Percentiles rank a stretch among this genome's conserved stretches.
Evolutionary conservation across 1,284 basidiomycete genomes (phyloP).

Genomic region (Marasmius tenuissimus): DNA sequence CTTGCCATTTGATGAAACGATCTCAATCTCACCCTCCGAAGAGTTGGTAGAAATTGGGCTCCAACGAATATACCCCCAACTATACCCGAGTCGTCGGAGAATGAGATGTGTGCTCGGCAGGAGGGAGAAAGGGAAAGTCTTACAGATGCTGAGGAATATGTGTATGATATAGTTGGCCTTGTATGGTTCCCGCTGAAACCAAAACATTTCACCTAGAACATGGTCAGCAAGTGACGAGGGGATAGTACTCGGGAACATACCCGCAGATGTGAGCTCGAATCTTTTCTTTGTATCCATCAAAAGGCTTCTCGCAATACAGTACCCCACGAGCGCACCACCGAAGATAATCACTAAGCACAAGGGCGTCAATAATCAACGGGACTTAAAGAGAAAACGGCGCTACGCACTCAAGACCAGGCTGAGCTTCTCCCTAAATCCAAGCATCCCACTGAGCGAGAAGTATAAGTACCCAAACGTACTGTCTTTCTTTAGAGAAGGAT

Average conservation of each 20-base stretch:
- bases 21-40: not conserved
- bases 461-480: slow-evolving; percentile 15
- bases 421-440: slow-evolving; percentile 25
- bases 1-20: not conserved
- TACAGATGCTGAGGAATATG: slow-evolving; percentile 24
- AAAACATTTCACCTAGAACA: slow-evolving; percentile 25
- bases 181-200: slow-evolving; percentile 21
- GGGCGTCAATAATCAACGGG: not conserved
- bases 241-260: slow-evolving; percentile 8
- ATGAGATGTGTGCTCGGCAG: not conserved
- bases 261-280: slow-evolving; percentile 14
- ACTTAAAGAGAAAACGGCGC: not conserved
- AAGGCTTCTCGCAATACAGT: slow-evolving; percentile 20
- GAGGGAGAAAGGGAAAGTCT: slow-evolving; percentile 1
- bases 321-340: slow-evolving; percentile 26
- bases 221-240: not conserved
- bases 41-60: not conserved
- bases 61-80: slow-evolving; percentile 23
- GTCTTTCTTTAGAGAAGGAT: not conserved
- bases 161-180: slow-evolving; percentile 24
- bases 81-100: slow-evolving; percentile 2
- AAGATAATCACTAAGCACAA: slow-evolving; percentile 19
- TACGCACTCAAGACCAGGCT: slow-evolving; percentile 22
- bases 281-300: slow-evolving; percentile 19
- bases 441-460: slow-evolving; percentile 21